These are phyloP conservation scores for Massariosphaeria phaeospora DNA, from an alignment of 495 filamentous ascomycete species.

Conservation along the genomic window DNA sequence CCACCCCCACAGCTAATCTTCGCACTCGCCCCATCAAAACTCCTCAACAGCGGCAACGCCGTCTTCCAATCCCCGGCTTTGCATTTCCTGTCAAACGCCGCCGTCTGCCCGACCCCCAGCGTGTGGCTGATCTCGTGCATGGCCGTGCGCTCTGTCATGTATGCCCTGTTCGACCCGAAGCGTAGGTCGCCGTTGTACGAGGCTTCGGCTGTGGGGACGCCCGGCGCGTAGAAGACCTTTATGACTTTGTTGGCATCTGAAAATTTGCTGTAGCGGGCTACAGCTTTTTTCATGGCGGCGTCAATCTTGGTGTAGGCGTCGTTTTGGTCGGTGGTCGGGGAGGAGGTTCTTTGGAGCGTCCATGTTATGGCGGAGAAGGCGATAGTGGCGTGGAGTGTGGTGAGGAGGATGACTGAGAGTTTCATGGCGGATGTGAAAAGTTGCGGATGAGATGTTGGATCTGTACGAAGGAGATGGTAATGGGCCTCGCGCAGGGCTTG, in stretches of 20 bases:
- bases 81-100: constrained; percentile 20
- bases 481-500: no score
- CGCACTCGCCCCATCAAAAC: constrained; percentile 15
- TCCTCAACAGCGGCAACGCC: constrained; percentile 16
- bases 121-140: constrained; percentile 26
- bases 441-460: no score
- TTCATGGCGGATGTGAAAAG: no score
- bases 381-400: not conserved
- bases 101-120: constrained; percentile 20
- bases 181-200: constrained; percentile 24
- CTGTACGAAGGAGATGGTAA: no score
- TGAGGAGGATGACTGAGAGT: constrained; percentile 1
- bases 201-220: constrained; percentile 22
- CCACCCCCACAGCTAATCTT: constrained; percentile 25
- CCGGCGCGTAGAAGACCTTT: constrained; percentile 20
- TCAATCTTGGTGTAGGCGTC: constrained; percentile 23
- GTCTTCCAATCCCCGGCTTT: constrained; percentile 16
- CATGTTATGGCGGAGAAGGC: constrained; percentile 1
- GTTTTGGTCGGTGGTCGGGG: constrained; percentile 14
- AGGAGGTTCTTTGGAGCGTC: constrained; percentile 15
- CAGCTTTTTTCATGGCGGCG: constrained; percentile 16
- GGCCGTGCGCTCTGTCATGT: constrained; percentile 26
- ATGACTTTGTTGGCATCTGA: constrained; percentile 8
- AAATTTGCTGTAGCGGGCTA: not conserved
- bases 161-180: constrained; percentile 14